Evolutionary conservation across 2,329 filamentous ascomycete genomes (phyloP).

Genomic region (Talaromyces funiculosus): DNA sequence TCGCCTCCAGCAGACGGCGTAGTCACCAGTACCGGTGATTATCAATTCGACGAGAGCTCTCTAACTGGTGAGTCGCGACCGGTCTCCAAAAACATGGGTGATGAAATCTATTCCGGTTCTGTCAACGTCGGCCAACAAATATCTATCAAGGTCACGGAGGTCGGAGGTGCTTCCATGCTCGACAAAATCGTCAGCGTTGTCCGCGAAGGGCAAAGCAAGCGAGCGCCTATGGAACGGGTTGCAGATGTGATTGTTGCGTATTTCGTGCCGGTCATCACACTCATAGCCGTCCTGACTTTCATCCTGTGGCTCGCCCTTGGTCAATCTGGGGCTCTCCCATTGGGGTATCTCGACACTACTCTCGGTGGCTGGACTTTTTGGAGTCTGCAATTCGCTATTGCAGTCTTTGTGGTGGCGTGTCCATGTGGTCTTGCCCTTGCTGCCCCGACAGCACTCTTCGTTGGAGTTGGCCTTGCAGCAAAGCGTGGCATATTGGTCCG

Average conservation of each 20-base stretch:
- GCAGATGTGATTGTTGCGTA: constrained; percentile 46
- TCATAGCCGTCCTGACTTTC: constrained; percentile 44
- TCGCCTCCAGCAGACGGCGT: constrained; percentile 80
- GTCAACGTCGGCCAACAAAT: constrained; percentile 45
- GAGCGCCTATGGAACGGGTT: constrained; percentile 44
- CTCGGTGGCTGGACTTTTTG: constrained; percentile 49
- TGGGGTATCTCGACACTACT: constrained; percentile 47
- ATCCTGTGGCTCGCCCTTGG: constrained; percentile 44
- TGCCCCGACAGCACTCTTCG: constrained; percentile 82
- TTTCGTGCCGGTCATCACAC: constrained; percentile 46
- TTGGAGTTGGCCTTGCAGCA: constrained; percentile 73
- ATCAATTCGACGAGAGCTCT: constrained; percentile 81
- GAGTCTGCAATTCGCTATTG: constrained; percentile 64
- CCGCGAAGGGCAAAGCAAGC: constrained; percentile 45
- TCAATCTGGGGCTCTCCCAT: constrained; percentile 37
- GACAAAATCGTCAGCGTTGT: constrained; percentile 47
- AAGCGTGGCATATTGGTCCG: constrained; percentile 76
- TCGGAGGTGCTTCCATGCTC: constrained; percentile 46
- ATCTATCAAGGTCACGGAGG: constrained; percentile 37
- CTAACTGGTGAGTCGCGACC: constrained; percentile 58
- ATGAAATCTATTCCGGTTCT: constrained; percentile 43
- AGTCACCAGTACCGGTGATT: constrained; percentile 52
- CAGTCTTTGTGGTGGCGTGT: constrained; percentile 81
- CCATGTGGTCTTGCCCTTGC: constrained; percentile 78
- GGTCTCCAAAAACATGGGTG: constrained; percentile 37